phyloP scores from a whole-genome alignment of 1,284 basidiomycete species.

The Ceratobasidium papillatum region DNA sequence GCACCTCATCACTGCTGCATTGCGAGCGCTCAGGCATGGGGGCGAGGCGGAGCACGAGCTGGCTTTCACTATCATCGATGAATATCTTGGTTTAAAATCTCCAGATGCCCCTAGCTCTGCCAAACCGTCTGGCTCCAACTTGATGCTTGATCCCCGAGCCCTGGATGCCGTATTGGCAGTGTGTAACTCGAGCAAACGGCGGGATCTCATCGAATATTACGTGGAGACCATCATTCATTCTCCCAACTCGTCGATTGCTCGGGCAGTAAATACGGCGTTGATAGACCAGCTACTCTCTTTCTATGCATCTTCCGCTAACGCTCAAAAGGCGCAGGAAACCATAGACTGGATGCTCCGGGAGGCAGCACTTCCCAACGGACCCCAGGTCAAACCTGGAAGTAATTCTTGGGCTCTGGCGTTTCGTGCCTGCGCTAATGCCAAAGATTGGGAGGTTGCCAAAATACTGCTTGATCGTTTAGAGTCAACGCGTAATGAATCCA shows the following conservation, averaged over 20 bases:
- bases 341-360: constrained; percentile 69
- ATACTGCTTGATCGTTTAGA: constrained; percentile 1
- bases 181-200: constrained; percentile 55
- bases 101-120: constrained; percentile 53
- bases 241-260: background rate
- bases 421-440: constrained; percentile 22
- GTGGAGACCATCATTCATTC: background rate
- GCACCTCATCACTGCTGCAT: constrained; percentile 59
- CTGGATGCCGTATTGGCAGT: constrained; percentile 64
- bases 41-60: constrained; percentile 65
- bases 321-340: constrained; percentile 59
- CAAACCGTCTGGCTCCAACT: constrained; percentile 46
- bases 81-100: constrained; percentile 69
- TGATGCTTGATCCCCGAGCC: constrained; percentile 58
- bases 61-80: constrained; percentile 67
- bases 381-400: constrained; percentile 41
- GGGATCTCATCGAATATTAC: constrained; percentile 7
- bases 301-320: constrained; percentile 57
- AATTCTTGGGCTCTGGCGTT: constrained; percentile 22
- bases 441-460: constrained; percentile 23
- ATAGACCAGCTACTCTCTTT: constrained; percentile 67
- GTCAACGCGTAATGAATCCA: background rate
- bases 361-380: constrained; percentile 54
- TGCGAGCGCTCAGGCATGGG: constrained; percentile 65
- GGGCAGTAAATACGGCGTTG: background rate